Evolutionary conservation across 352 stramenopile genomes (phyloP), one percentile per base, ranked within the genome.

Genomic region (Chrysophaeum taylorii): DNA sequence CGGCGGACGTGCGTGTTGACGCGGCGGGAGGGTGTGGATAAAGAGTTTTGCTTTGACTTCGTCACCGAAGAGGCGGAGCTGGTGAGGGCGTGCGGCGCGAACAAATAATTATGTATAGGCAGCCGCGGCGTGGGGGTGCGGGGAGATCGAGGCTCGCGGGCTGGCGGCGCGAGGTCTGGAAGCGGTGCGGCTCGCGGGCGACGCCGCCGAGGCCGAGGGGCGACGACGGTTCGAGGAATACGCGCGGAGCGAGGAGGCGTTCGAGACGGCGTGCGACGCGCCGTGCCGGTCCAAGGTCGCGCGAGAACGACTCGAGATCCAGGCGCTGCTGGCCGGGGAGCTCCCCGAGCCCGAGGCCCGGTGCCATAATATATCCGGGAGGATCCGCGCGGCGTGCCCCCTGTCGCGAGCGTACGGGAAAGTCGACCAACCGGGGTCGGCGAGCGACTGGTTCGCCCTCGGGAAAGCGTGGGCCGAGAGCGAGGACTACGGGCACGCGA

Each of bases 11-110:
- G n/a, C n/a, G n/a, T n/a, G n/a, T n/a, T n/a, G n/a, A n/a, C n/a
- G n/a, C n/a, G n/a, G n/a, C n/a, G n/a, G n/a, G n/a, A n/a, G n/a
- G n/a, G n/a, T n/a, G n/a, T n/a, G n/a, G n/a, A n/a, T n/a, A n/a
- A n/a, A n/a, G n/a, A n/a, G n/a, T 66, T 66, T 36, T 66, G 57
- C 57, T 27, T 66, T n/a, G 57, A 66, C 57, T 66, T 66, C 27
- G 57, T 66, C 33, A 2, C 1, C 12, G 57, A 42, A 2, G 57
- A 66, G 1, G 7, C 31, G 16, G 31, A 31, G 2, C 18, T 2
- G n/a, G n/a, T n/a, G n/a, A n/a, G n/a, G n/a, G n/a, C n/a, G n/a
- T 15, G 57, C 57, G 36, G 57, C 57, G 57, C 2, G 18, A 42
- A n/a, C n/a, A n/a, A n/a, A n/a, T n/a, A n/a, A n/a, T n/a, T n/a